A percentile compares a stretch with the other conserved stretches of the same genome.
These are phyloP conservation scores for Salvia rosmarinus DNA, from an alignment of 257 asterid genomes.

Conservation along the genomic window DNA sequence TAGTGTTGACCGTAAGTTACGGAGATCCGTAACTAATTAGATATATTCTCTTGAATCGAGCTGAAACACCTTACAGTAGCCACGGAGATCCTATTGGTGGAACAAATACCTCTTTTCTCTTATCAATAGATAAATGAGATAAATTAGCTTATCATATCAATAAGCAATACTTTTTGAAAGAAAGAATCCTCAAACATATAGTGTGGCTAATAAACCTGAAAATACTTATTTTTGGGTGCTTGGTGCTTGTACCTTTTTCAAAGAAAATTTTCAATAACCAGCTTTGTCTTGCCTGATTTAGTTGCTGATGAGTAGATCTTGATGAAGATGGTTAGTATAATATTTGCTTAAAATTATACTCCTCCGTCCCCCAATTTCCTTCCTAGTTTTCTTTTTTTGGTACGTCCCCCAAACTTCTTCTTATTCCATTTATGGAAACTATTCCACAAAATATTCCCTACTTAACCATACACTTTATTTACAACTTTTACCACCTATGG, in stretches of 20 bases:
- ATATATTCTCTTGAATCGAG: neutral
- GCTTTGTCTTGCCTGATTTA: neutral
- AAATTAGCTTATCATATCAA: constrained; percentile 1
- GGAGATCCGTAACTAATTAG: neutral
- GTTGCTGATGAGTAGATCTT: neutral
- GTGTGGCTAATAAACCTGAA: neutral
- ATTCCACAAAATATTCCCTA: too few species aligned
- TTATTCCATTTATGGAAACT: too few species aligned
- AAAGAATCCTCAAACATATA: neutral
- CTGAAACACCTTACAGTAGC: neutral
- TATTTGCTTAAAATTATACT: constrained; percentile 8
- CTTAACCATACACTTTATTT: too few species aligned
- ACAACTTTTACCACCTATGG: too few species aligned
- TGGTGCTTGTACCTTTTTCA: neutral
- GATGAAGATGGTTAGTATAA: neutral
- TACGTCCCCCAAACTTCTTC: too few species aligned
- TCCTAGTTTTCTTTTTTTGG: too few species aligned
- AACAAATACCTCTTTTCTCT: neutral
- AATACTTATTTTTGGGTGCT: constrained; percentile 3
- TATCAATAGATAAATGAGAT: neutral
- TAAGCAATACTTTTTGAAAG: neutral
- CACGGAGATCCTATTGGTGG: constrained; percentile 2
- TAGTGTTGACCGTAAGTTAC: neutral
- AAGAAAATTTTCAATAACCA: neutral
- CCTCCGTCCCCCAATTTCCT: too few species aligned